These are phyloP conservation scores for Vigna nakashimae DNA, from an alignment of 306 rosid genomes.

Conservation along the genomic window DNA sequence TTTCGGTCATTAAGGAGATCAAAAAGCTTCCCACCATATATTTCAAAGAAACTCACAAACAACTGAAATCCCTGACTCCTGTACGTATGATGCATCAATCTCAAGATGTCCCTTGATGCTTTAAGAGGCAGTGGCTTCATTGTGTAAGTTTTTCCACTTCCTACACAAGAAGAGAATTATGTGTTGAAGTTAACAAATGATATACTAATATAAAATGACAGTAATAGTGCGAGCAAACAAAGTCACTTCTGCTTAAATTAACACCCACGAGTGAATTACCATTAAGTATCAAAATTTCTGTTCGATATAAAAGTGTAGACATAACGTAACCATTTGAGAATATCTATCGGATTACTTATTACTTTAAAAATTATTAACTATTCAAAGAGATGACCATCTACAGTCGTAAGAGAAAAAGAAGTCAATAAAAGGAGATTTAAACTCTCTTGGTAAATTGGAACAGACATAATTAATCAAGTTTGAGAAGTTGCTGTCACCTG, in stretches of 20 bases:
- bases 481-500: constrained; percentile 60
- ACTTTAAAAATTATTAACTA: constrained; percentile 8
- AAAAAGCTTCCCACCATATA: constrained; percentile 91
- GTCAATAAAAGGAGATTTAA: constrained; percentile 22
- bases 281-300: constrained; percentile 25
- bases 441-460: not conserved
- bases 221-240: constrained; percentile 28
- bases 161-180: constrained; percentile 49
- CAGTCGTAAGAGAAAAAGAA: constrained; percentile 18
- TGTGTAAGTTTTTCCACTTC: constrained; percentile 92
- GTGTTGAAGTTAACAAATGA: constrained; percentile 28
- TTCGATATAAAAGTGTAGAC: constrained; percentile 15
- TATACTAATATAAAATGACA: constrained; percentile 19
- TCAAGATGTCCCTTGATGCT: constrained; percentile 88
- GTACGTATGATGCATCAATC: constrained; percentile 88
- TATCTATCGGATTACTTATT: constrained; percentile 4
- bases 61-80: constrained; percentile 87
- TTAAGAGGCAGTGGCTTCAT: constrained; percentile 96
- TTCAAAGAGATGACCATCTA: constrained; percentile 20
- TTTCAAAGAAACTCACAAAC: constrained; percentile 91
- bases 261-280: not conserved
- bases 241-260: constrained; percentile 35
- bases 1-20: constrained; percentile 92
- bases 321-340: constrained; percentile 10
- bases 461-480: constrained; percentile 16